Percentiles rank a stretch among this genome's conserved stretches.
phyloP scores from a whole-genome alignment of 768 basidiomycete genomes.

The Cubamyces lactineus region DNA sequence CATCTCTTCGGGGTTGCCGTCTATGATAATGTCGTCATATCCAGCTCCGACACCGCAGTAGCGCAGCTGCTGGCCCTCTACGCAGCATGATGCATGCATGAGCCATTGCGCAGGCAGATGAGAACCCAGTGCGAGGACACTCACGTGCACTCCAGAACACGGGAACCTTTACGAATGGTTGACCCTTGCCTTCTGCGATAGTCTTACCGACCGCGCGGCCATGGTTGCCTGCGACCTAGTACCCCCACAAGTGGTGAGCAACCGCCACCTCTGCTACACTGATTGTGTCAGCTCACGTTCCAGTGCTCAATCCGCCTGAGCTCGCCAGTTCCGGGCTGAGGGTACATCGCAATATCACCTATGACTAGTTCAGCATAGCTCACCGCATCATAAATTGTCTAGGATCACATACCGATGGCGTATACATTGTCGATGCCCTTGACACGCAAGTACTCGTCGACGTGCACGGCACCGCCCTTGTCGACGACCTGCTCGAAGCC shows the following conservation, averaged over 20 bases:
- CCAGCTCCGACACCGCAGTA: conserved; percentile 77
- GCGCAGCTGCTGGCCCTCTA: conserved; percentile 84
- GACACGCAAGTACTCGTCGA: conserved; percentile 75
- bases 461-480: conserved; percentile 75
- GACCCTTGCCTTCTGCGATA: conserved; percentile 60
- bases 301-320: conserved; percentile 82
- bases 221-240: conserved; percentile 82
- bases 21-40: conserved; percentile 78
- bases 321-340: conserved; percentile 56
- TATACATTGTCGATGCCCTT: conserved; percentile 55
- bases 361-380: not conserved
- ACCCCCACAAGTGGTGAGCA: not conserved
- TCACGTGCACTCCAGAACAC: conserved; percentile 90
- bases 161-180: conserved; percentile 79
- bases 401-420: conserved; percentile 57
- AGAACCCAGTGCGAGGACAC: conserved; percentile 32
- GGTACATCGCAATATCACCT: conserved; percentile 85
- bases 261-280: not conserved
- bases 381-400: not conserved
- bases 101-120: not conserved
- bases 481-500: conserved; percentile 61
- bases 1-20: conserved; percentile 73
- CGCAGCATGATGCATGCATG: not conserved
- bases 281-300: conserved; percentile 59
- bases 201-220: conserved; percentile 82